Evolutionary conservation across 805 yeast species (phyloP).

Genomic region (Ogataea sp.): DNA sequence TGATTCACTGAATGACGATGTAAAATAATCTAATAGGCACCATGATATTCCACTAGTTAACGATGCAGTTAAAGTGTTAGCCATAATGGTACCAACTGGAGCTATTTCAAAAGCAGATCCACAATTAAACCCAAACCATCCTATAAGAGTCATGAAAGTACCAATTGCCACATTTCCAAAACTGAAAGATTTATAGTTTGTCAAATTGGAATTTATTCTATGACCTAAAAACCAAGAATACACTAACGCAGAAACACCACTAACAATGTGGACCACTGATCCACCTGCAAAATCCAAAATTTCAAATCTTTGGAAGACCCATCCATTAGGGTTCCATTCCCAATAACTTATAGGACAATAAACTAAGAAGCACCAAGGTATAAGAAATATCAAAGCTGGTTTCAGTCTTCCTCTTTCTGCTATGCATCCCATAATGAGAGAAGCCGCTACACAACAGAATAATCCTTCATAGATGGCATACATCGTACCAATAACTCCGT

Average conservation of each 20-base stretch:
- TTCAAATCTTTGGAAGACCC: conserved; percentile 72
- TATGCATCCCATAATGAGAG: conserved; percentile 78
- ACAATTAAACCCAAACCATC: conserved; percentile 90
- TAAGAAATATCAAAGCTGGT: conserved; percentile 69
- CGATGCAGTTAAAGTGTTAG: conserved; percentile 78
- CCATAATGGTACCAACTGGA: conserved; percentile 64
- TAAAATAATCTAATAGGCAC: conserved; percentile 74
- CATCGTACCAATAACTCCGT: conserved; percentile 48
- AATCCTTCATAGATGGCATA: conserved; percentile 75
- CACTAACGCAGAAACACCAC: conserved; percentile 84
- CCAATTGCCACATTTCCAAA: conserved; percentile 78
- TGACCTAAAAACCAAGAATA: conserved; percentile 68
- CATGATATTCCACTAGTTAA: conserved; percentile 78
- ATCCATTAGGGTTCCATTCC: conserved; percentile 86
- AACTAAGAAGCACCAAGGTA: conserved; percentile 80
- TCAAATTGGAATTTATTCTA: conserved; percentile 53
- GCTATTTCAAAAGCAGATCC: conserved; percentile 76
- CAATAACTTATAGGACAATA: conserved; percentile 86
- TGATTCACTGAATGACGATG: conserved; percentile 15
- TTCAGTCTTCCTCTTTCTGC: conserved; percentile 83
- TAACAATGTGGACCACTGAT: conserved; percentile 82
- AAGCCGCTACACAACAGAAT: conserved; percentile 75
- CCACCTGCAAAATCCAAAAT: conserved; percentile 93
- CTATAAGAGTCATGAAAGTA: conserved; percentile 73
- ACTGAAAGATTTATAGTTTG: conserved; percentile 82